These are phyloP conservation scores for Solanum chmielewskii DNA, from an alignment of 257 asterid species.

Conservation along the genomic window DNA sequence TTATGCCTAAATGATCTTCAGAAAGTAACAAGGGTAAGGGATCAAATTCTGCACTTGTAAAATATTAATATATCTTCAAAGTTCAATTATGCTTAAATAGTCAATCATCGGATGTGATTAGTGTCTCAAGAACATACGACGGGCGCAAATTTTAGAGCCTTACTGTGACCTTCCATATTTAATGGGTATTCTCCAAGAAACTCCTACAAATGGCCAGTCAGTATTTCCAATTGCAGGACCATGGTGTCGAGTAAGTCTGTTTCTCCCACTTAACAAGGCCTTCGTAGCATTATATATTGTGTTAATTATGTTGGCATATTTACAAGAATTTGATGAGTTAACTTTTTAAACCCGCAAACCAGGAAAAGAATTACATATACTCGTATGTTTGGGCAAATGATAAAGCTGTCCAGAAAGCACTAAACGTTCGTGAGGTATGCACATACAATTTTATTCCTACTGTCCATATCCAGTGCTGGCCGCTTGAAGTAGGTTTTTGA, in stretches of 20 bases:
- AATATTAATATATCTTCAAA: background rate
- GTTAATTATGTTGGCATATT: background rate
- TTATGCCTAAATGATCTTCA: background rate
- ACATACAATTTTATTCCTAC: background rate
- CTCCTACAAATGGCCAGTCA: background rate
- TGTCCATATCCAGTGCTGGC: background rate
- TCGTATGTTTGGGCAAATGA: conserved; percentile 34
- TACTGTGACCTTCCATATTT: background rate
- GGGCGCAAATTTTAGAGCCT: conserved; percentile 1
- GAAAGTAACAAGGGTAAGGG: background rate
- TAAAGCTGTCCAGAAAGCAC: conserved; percentile 27
- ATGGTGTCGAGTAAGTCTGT: conserved; percentile 1
- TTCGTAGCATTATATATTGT: background rate
- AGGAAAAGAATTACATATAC: conserved; percentile 13
- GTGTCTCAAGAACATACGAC: background rate
- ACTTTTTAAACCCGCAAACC: background rate
- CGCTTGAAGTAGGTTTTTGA: background rate
- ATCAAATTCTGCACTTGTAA: background rate
- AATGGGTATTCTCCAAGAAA: background rate
- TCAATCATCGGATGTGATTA: background rate
- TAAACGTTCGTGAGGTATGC: conserved; percentile 26
- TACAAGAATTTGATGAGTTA: background rate
- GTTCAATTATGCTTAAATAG: background rate
- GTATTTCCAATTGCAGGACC: background rate
- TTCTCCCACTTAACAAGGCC: background rate